Evolutionary conservation across 192 early-diverging fungal species (phyloP), one percentile per base, ranked within the genome.

Genomic region (Piromyces finnis): DNA sequence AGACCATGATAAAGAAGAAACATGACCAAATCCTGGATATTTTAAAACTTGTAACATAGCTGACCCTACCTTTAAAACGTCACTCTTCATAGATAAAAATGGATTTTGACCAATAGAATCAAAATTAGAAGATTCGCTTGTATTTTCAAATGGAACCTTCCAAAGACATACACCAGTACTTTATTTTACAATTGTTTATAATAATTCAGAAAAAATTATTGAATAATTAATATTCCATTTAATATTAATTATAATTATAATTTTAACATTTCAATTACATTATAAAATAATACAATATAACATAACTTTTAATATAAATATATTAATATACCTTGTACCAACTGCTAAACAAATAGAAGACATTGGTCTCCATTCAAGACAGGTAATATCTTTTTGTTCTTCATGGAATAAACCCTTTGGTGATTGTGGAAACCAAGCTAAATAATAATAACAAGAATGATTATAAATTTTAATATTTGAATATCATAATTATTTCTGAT

Each of bases 141-240:
- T 51, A 51, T 51, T 51, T 51, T 51, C 41, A 51, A 51, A 51
- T 51, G 41, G 41, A 0, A 87, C 30, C 29, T 83, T 77, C 89
- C 89, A 90, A 26, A 90, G 79, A 81, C 88, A 89, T 14, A 89
- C 86, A 30, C 88, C 89, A 36, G 83, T 39, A 77, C 86, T 88
- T 37, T 16, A 18, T n/a, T 29, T 29, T 28, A 29, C 28, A 11
- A 22, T 36, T 30, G 79, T 78, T n/a, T n/a, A 17, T 12, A 81
- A 32, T 41, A 22, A 5, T 11, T 18, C 77, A 77, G 36, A 39
- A 30, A 11, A 29, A n/a, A n/a, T n/a, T n/a, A n/a, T n/a, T n/a
- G n/a, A n/a, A n/a, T n/a, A n/a, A n/a, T n/a, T n/a, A n/a, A n/a
- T n/a, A n/a, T n/a, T n/a, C n/a, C n/a, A n/a, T n/a, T n/a, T n/a